Conservation (phyloP, 2,329 filamentous ascomycete species). For the Rhynchosporium secalis region DNA sequence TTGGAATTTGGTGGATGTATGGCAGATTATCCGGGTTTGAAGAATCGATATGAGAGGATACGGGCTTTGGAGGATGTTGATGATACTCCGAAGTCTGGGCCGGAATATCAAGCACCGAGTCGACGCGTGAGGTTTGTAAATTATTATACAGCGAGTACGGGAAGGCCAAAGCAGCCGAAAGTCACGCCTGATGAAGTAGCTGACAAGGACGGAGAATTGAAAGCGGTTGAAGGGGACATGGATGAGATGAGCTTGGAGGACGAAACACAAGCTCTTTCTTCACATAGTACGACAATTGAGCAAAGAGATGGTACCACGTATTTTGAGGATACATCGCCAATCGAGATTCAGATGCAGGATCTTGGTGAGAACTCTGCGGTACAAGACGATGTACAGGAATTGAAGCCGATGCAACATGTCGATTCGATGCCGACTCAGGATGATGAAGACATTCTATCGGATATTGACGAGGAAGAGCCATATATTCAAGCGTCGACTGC, state of each 20-base stretch:
- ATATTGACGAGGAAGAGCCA: not conserved
- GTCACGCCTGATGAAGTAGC: conserved; percentile 24
- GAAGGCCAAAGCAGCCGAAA: conserved; percentile 58
- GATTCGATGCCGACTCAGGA: conserved; percentile 45
- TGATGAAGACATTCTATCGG: conserved; percentile 23
- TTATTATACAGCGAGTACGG: conserved; percentile 86
- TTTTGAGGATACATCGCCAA: conserved; percentile 29
- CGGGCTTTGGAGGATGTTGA: conserved; percentile 71
- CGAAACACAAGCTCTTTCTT: conserved; percentile 20
- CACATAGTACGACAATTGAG: conserved; percentile 46
- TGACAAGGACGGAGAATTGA: conserved; percentile 24
- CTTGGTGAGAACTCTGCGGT: conserved; percentile 35
- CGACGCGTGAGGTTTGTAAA: conserved; percentile 76
- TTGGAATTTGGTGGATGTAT: conserved; percentile 81
- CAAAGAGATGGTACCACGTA: conserved; percentile 42
- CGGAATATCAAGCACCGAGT: conserved; percentile 35
- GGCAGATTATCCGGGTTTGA: conserved; percentile 72
- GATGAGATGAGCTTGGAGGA: conserved; percentile 30
- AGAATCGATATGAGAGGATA: conserved; percentile 67
- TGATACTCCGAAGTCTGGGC: conserved; percentile 43
- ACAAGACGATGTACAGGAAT: conserved; percentile 31
- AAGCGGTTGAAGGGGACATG: conserved; percentile 29
- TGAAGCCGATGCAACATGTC: conserved; percentile 40
- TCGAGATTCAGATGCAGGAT: conserved; percentile 32
- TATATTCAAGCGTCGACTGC: not conserved